Evolutionary conservation across 441 rosid genomes (phyloP).

Genomic region (Erodium moschatum): DNA sequence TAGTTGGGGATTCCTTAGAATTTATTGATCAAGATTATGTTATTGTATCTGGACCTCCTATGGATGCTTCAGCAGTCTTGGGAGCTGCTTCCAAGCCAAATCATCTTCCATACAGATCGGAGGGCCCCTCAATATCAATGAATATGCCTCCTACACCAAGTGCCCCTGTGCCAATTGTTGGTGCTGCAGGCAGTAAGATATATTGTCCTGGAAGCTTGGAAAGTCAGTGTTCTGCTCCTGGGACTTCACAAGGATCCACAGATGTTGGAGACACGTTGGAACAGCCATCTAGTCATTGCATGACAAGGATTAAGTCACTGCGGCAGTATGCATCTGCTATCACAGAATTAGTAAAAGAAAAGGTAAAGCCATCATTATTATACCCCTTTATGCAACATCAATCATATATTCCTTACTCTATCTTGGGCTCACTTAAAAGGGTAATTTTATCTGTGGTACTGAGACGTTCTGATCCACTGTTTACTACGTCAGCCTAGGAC

Average conservation of each 20-base stretch:
- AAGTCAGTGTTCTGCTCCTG: conserved; percentile 55
- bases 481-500: not conserved
- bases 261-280: conserved; percentile 60
- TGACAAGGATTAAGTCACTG: conserved; percentile 72
- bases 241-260: conserved; percentile 70
- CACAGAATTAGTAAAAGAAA: conserved; percentile 52
- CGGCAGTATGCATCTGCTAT: conserved; percentile 61
- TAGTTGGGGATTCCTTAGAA: conserved; percentile 68
- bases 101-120: conserved; percentile 40
- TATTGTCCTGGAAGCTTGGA: conserved; percentile 48
- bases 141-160: conserved; percentile 32
- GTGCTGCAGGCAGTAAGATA: conserved; percentile 32
- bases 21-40: conserved; percentile 82
- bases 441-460: no score
- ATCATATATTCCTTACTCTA: not conserved
- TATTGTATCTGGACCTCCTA: conserved; percentile 65
- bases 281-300: conserved; percentile 55
- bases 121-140: conserved; percentile 38
- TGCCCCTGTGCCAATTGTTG: conserved; percentile 60
- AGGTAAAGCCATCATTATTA: conserved; percentile 32
- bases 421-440: not conserved
- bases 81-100: conserved; percentile 46
- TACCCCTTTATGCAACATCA: not conserved
- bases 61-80: conserved; percentile 49
- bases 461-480: not conserved